Conservation (phyloP, 1,284 basidiomycete species). For the Xerocomus nothofagi region DNA sequence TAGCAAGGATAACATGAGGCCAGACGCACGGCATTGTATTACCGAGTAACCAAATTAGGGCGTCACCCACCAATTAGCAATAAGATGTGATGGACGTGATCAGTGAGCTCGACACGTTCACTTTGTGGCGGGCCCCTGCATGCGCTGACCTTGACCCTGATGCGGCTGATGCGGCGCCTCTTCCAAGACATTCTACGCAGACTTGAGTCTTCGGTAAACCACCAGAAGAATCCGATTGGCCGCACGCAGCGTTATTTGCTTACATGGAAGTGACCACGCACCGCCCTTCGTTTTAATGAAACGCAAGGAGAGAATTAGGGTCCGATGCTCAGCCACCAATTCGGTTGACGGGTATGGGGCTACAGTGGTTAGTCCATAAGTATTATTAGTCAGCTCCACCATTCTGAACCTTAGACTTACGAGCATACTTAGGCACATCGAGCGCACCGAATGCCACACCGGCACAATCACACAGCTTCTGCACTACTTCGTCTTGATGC, state of each 20-base stretch:
- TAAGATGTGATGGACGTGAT: conserved; percentile 18
- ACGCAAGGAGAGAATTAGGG: conserved; percentile 21
- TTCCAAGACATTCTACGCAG: conserved; percentile 16
- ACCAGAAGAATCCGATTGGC: conserved; percentile 10
- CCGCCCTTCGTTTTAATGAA: conserved; percentile 24
- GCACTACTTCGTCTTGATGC: conserved; percentile 8
- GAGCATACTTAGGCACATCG: no score
- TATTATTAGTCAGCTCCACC: conserved; percentile 29
- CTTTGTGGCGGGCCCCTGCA: conserved; percentile 13
- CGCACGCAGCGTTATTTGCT: conserved; percentile 14
- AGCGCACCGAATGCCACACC: conserved; percentile 15
- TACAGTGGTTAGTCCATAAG: conserved; percentile 11
- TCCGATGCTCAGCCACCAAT: conserved; percentile 21
- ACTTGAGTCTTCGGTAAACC: conserved; percentile 5
- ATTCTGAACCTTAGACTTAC: conserved; percentile 1
- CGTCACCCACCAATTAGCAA: conserved; percentile 12
- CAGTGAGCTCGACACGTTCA: conserved; percentile 18
- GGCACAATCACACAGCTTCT: conserved; percentile 14
- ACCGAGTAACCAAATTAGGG: conserved; percentile 23
- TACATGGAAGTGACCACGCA: conserved; percentile 10
- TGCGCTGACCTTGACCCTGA: conserved; percentile 16
- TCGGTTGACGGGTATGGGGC: conserved; percentile 15
- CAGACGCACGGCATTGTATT: conserved; percentile 23
- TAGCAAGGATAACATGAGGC: conserved; percentile 33
- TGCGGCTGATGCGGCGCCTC: conserved; percentile 6